These are phyloP conservation scores for Aspergillus latus DNA, from an alignment of 2,329 filamentous ascomycete species.

Conservation along the genomic window DNA sequence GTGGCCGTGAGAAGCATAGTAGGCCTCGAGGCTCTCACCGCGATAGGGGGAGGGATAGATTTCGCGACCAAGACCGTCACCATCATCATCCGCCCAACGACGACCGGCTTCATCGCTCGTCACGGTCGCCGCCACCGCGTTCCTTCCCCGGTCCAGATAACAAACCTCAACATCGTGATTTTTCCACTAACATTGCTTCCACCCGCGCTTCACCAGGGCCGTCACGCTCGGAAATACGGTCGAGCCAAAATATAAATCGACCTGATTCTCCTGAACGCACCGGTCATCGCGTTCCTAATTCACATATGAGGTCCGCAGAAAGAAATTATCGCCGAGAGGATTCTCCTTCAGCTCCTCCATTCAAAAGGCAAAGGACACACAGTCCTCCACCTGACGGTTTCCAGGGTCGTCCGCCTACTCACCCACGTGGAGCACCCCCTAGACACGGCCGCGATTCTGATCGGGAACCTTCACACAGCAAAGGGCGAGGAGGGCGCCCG, in stretches of 20 bases:
- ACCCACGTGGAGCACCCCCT: slow-evolving; percentile 25
- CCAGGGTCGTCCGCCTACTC: slow-evolving; percentile 26
- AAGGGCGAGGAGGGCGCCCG: slow-evolving; percentile 37
- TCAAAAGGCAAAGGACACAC: slow-evolving; percentile 43
- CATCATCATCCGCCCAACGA: slow-evolving; percentile 35
- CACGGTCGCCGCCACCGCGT: slow-evolving; percentile 41
- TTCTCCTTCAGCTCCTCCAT: slow-evolving; percentile 31
- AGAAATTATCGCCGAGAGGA: slow-evolving; percentile 33
- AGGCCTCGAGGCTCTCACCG: slow-evolving; percentile 45
- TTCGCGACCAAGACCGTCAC: slow-evolving; percentile 40
- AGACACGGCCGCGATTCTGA: slow-evolving; percentile 39
- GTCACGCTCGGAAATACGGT: slow-evolving; percentile 21
- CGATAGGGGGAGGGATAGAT: slow-evolving; percentile 41
- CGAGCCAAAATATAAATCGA: slow-evolving; percentile 24
- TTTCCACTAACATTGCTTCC: slow-evolving; percentile 28
- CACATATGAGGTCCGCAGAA: slow-evolving; percentile 20
- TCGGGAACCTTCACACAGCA: slow-evolving; percentile 35
- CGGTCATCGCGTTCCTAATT: slow-evolving; percentile 24
- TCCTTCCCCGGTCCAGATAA: slow-evolving; percentile 31
- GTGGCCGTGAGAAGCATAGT: slow-evolving; percentile 35
- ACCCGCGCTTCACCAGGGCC: slow-evolving; percentile 29
- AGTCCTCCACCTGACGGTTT: slow-evolving; percentile 40
- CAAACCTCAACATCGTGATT: slow-evolving; percentile 33
- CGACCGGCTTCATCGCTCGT: slow-evolving; percentile 42
- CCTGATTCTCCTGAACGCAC: slow-evolving; percentile 24